Evolutionary conservation across 306 rosid genomes (phyloP), one percentile per base, ranked within the genome.

Genomic region (Hippophae tibetana): DNA sequence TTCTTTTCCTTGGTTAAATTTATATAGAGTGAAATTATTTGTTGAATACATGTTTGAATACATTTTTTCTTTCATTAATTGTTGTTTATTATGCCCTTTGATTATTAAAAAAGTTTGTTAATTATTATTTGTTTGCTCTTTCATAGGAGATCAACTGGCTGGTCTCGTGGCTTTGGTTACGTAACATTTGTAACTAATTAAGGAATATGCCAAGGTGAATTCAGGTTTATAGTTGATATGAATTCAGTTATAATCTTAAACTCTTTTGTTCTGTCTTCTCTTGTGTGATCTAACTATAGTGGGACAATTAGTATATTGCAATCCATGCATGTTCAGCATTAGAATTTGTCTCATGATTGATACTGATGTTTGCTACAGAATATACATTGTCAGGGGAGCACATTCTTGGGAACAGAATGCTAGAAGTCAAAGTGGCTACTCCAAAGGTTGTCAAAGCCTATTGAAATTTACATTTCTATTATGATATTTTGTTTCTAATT

Each of bases 151-250:
- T 76, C 97, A 52, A 84, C 90, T 64, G 94, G 97, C 18, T 74
- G 97, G 23, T 93, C 99, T 75, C 97, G 97, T 13, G 97, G 99
- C 18, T 93, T 93, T 78, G 99, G 99, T 61, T 88, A 93, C 72
- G 95, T 89, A 26, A 93, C 99, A 47, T 93, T 93, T 84, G 78
- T 74, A 9, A 86, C 90, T 1, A 18, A 18, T 18, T 18, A 80
- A 70, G 54, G 99, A 86, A 70, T 97, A 93, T 79, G 99, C 99
- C 7, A 79, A 88, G 90, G 99, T 88, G 58, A 66, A 70, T 57
- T 31, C 11, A 38, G 38, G 7, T 42, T 56, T 42, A 9, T 7
- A 26, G 38, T 61, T 45, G 11, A n/a, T 18, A 43, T 45, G 6
- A 9, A 10, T 1, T 25, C 8, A 7, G 38, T 18, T 66, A 13